These are phyloP conservation scores for Rhodocollybia butyracea DNA, from an alignment of 768 basidiomycete species.

Conservation along the genomic window DNA sequence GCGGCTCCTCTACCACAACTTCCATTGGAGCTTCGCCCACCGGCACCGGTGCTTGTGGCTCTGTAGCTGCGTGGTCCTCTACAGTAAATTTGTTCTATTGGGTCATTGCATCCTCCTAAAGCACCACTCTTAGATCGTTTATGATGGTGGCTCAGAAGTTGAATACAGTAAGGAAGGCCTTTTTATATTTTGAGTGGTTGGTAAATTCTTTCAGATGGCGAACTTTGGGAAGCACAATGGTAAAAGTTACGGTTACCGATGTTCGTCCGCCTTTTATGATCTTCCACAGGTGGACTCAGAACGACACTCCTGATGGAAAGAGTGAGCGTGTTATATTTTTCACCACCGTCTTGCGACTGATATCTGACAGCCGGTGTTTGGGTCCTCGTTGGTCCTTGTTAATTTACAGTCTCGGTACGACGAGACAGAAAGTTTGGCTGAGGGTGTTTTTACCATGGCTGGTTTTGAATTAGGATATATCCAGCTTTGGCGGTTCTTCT, in stretches of 20 bases:
- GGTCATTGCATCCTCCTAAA: not conserved
- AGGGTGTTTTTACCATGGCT: not conserved
- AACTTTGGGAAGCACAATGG: slow-evolving; percentile 62
- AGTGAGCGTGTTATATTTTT: not conserved
- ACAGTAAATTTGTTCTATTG: slow-evolving; percentile 21
- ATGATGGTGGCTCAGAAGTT: slow-evolving; percentile 41
- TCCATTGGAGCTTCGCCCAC: slow-evolving; percentile 19
- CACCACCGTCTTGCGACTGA: not conserved
- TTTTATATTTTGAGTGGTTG: not conserved
- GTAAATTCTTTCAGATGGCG: slow-evolving; percentile 30
- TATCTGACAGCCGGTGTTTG: slow-evolving; percentile 1
- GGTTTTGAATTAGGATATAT: not conserved
- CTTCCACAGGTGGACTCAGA: slow-evolving; percentile 47
- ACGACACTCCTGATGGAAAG: slow-evolving; percentile 44
- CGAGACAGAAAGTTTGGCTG: not conserved
- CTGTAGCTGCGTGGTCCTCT: slow-evolving; percentile 47
- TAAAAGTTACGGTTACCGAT: slow-evolving; percentile 5
- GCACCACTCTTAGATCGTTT: slow-evolving; percentile 30
- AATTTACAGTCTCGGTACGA: too few relatives aligned
- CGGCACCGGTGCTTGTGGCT: slow-evolving; percentile 23
- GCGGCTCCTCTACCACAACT: slow-evolving; percentile 15
- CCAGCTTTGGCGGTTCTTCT: not conserved
- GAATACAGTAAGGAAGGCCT: slow-evolving; percentile 37
- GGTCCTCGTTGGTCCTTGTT: not conserved
- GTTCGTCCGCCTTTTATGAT: not conserved